Base-by-base conservation (phyloP, 345 rosid genomes). In the Bruguiera parviflora region DNA sequence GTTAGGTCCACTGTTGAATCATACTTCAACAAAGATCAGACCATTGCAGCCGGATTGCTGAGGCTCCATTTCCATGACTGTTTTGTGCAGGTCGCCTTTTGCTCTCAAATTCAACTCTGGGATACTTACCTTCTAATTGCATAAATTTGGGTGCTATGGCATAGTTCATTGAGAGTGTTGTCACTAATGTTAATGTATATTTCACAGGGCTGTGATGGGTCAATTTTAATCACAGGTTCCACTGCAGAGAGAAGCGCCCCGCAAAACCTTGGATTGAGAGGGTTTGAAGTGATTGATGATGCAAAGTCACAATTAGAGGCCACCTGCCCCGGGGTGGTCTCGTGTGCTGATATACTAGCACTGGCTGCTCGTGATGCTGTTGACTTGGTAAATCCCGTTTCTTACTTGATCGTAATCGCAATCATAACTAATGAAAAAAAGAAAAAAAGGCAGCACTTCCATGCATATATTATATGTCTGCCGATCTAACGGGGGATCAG, bases 21-120 rank as follows among this genome's bases (percentile, higher is more conserved):
- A 37, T 72, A 87, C 82, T 84, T 87, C 63, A 79, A 73, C 25
- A 76, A 81, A 63, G 91, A 89, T 82, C 86, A 89, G 22, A 71
- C 86, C 9, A 51, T 89, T 52, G 85, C 91, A 2, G 79, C 91
- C 58, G 94, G 77, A 65, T 82, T 88, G 82, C 87, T 86, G 20
- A 85, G 94, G 82, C 88, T 88, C 78, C 93, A 88, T 58, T 86
- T 88, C 69, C 94, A 88, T 49, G 91, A 88, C 55, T 88, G 91
- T 77, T 88, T 86, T 57, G 91, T 86, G 63, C 91, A 88, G 89
- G 91, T 88, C 63, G 0, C 27, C 53, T 66, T 53, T 53, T 25
- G 52, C 5, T 56, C 53, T 10, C 4, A 0, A 27, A 24, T 28
- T 46, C 24, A 64, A 31, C 18, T 27, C 18, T 27, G 8, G n/a